Evolutionary conservation across 2,329 filamentous ascomycete genomes (phyloP).

Genomic region (Westerdykella aurantiaca): DNA sequence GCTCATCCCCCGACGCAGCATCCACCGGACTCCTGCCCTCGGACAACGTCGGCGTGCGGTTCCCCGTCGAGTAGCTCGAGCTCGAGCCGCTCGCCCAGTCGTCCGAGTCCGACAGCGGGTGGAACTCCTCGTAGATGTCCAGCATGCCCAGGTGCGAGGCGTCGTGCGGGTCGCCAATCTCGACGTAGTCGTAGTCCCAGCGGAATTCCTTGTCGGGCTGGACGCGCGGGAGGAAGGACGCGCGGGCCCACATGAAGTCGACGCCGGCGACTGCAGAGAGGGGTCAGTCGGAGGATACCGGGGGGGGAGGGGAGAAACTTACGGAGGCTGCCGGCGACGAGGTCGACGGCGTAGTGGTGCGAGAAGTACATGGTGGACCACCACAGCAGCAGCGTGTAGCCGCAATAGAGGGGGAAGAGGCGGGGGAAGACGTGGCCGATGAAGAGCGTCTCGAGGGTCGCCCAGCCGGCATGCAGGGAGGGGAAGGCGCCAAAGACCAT

Average conservation of each 20-base stretch:
- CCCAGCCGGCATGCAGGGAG: conserved; percentile 83
- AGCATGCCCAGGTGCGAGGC: conserved; percentile 52
- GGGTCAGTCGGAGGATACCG: conserved; percentile 15
- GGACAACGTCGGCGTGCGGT: conserved; percentile 50
- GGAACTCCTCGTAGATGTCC: conserved; percentile 50
- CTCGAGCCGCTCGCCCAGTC: conserved; percentile 88
- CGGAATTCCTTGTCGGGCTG: conserved; percentile 81
- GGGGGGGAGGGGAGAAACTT: conserved; percentile 14
- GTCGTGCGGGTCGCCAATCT: conserved; percentile 62
- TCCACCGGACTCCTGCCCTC: conserved; percentile 47
- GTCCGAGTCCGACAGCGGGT: conserved; percentile 61
- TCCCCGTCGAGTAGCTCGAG: conserved; percentile 64
- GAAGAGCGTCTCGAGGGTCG: conserved; percentile 84
- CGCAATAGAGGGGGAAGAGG: conserved; percentile 70
- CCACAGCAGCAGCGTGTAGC: conserved; percentile 90
- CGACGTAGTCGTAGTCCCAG: conserved; percentile 94
- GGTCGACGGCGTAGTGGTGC: conserved; percentile 92
- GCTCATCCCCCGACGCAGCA: conserved; percentile 40
- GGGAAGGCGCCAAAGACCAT: conserved; percentile 94
- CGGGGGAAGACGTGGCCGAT: conserved; percentile 88
- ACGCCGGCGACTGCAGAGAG: conserved; percentile 53
- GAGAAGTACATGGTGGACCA: conserved; percentile 98
- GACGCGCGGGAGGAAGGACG: conserved; percentile 72
- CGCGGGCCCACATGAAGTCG: conserved; percentile 76
- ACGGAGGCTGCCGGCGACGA: conserved; percentile 74